A percentile compares a stretch with the other conserved stretches of the same genome.
Evolutionary conservation across 2,329 filamentous ascomycete species (phyloP).

Genomic region (Botryosphaeria dothidea): DNA sequence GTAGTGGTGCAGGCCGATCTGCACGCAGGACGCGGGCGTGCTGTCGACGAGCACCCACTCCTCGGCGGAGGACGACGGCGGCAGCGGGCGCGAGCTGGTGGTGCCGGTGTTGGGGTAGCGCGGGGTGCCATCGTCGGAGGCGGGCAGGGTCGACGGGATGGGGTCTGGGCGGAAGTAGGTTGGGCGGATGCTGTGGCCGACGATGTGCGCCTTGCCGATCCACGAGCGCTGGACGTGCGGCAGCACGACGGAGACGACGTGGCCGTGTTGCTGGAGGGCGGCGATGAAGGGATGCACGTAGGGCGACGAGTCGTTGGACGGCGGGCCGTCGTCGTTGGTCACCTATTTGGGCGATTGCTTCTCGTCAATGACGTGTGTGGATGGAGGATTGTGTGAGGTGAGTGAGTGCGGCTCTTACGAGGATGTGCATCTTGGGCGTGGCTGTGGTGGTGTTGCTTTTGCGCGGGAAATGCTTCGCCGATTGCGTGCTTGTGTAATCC

Average conservation of each 20-base stretch:
- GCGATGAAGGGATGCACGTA: conserved; percentile 51
- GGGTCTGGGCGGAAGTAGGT: conserved; percentile 75
- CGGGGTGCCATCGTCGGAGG: conserved; percentile 28
- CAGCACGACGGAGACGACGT: conserved; percentile 87
- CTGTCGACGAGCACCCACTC: conserved; percentile 54
- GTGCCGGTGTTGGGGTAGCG: conserved; percentile 40
- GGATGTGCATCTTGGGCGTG: conserved; percentile 38
- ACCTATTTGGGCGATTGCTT: conserved; percentile 34
- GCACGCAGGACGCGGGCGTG: conserved; percentile 52
- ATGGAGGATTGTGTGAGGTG: background rate
- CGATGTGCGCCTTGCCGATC: conserved; percentile 98
- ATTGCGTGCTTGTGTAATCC: background rate
- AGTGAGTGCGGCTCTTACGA: conserved; percentile 28
- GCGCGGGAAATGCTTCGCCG: background rate
- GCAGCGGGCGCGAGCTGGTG: conserved; percentile 35
- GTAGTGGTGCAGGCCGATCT: conserved; percentile 50
- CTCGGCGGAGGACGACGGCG: conserved; percentile 34
- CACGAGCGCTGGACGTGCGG: conserved; percentile 91
- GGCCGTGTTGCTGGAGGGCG: conserved; percentile 63
- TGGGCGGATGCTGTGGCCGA: conserved; percentile 83
- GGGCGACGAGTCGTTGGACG: conserved; percentile 50
- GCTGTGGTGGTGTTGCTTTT: conserved; percentile 6
- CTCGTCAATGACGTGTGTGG: background rate
- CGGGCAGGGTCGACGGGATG: conserved; percentile 32
- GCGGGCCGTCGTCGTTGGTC: conserved; percentile 54